These are phyloP conservation scores for Cutaneotrichosporon spelunceum DNA, from an alignment of 1,284 basidiomycete genomes.

Conservation along the genomic window DNA sequence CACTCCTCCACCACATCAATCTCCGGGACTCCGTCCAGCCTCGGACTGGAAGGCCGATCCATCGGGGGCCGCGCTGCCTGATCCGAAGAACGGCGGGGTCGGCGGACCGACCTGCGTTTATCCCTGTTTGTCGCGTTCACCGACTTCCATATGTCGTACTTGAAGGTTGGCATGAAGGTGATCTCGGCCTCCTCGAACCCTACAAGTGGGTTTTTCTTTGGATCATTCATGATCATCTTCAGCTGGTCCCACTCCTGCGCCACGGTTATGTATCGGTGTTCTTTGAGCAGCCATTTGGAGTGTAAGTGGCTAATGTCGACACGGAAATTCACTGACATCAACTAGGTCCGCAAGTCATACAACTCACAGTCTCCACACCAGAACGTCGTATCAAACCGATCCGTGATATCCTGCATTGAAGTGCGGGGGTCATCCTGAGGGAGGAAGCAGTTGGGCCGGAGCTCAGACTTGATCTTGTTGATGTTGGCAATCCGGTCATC, in stretches of 20 bases:
- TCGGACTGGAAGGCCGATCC: slow-evolving; percentile 1
- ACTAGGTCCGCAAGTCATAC: background rate
- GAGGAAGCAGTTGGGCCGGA: slow-evolving; percentile 56
- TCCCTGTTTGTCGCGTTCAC: slow-evolving; percentile 49
- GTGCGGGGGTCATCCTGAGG: slow-evolving; percentile 42
- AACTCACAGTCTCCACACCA: slow-evolving; percentile 53
- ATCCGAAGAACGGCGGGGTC: slow-evolving; percentile 24
- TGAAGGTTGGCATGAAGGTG: slow-evolving; percentile 56
- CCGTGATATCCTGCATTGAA: slow-evolving; percentile 50
- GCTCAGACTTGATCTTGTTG: slow-evolving; percentile 55
- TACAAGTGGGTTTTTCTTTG: slow-evolving; percentile 38
- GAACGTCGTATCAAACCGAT: slow-evolving; percentile 57
- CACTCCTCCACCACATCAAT: slow-evolving; percentile 12
- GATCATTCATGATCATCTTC: slow-evolving; percentile 51
- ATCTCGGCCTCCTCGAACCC: slow-evolving; percentile 56
- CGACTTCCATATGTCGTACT: slow-evolving; percentile 54
- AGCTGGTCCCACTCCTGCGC: slow-evolving; percentile 59
- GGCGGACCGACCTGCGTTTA: slow-evolving; percentile 29
- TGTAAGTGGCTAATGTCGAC: slow-evolving; percentile 56
- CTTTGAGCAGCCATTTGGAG: slow-evolving; percentile 58
- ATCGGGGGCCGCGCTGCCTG: slow-evolving; percentile 15
- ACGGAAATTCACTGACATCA: slow-evolving; percentile 52
- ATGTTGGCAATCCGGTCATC: slow-evolving; percentile 50
- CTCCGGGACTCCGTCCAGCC: slow-evolving; percentile 20
- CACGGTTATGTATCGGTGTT: slow-evolving; percentile 51